Base-by-base conservation (phyloP, 1,284 basidiomycete species). In the Spongiforma sp. region DNA sequence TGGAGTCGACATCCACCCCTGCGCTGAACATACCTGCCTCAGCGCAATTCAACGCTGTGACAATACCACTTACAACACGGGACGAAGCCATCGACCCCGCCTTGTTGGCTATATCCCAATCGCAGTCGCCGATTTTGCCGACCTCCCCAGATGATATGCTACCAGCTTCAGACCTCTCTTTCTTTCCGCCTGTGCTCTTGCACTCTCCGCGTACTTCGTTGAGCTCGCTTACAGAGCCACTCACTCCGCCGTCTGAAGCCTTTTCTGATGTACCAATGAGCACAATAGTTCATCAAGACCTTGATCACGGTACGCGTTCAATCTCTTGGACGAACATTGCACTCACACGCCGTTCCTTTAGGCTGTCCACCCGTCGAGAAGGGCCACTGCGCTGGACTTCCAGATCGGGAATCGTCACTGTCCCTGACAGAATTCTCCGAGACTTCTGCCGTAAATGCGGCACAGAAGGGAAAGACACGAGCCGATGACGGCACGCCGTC, bases 21-120 rank as follows among this genome's bases (percentile, higher is more conserved):
- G 5, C 54, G 15, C 32, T 57, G 21, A 59, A 59, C 19, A 52
- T 48, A 30, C 58, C 33, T 17, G 32, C 37, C n/a, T 34, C 63
- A 52, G 21, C 24, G 53, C 57, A 58, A 11, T 12, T 21, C n/a
- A 32, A 66, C 53, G 15, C 39, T 43, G 50, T 34, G 37, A 32
- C 43, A 24, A 17, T 41, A 55, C 8, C 52, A 26, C 55, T 50
- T 21, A 21, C 34, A 46, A 67, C 53, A 58, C 59, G 19, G 24
- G 76, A 78, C 17, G 65, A 76, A 34, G 68, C 63, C 8, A 81
- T 82, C 32, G 82, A 82, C 63, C 81, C 81, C 6, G 61, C 69
- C 3, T 62, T 83, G 32, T 63, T 82, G 33, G 76, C 70, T 36
- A 58, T 77, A 36, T 71, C 75, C 41, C 59, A 11, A 19, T 57